Evolutionary conservation across 192 early-diverging fungal species (phyloP).

Genomic region (Entophlyctis helioformis): DNA sequence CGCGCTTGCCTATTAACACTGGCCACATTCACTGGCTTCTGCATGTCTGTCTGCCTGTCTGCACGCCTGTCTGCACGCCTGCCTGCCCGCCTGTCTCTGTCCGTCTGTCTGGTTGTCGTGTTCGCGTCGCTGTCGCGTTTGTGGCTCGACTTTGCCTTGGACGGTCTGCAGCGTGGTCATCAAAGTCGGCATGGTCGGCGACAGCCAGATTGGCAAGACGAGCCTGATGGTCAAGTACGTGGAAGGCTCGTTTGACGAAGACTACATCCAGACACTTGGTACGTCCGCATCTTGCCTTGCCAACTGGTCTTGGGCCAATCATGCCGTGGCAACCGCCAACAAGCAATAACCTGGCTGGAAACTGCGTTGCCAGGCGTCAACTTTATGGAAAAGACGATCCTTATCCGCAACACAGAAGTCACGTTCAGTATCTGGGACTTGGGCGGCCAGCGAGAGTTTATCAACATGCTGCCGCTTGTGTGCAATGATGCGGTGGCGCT

Average conservation of each 20-base stretch:
- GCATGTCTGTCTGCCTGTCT: background rate
- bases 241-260: slow-evolving; percentile 86
- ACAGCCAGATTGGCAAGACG: slow-evolving; percentile 93
- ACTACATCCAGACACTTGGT: slow-evolving; percentile 92
- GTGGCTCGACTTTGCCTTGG: background rate
- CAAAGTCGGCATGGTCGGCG: slow-evolving; percentile 94
- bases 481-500: slow-evolving; percentile 93
- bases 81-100: no score
- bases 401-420: slow-evolving; percentile 78
- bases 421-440: slow-evolving; percentile 98
- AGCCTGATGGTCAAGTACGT: slow-evolving; percentile 96
- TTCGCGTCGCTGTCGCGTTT: background rate
- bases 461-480: slow-evolving; percentile 94
- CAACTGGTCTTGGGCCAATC: no score
- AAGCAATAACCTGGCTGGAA: slow-evolving; percentile 5
- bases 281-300: slow-evolving; percentile 2
- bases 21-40: no score
- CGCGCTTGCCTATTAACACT: no score
- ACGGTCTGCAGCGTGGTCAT: slow-evolving; percentile 54
- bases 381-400: slow-evolving; percentile 94
- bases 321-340: no score
- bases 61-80: background rate
- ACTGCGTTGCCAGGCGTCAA: slow-evolving; percentile 79
- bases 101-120: background rate
- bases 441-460: slow-evolving; percentile 91